These are phyloP conservation scores for Chaetomium olivaceum DNA, from an alignment of 2,329 filamentous ascomycete species.

Conservation along the genomic window DNA sequence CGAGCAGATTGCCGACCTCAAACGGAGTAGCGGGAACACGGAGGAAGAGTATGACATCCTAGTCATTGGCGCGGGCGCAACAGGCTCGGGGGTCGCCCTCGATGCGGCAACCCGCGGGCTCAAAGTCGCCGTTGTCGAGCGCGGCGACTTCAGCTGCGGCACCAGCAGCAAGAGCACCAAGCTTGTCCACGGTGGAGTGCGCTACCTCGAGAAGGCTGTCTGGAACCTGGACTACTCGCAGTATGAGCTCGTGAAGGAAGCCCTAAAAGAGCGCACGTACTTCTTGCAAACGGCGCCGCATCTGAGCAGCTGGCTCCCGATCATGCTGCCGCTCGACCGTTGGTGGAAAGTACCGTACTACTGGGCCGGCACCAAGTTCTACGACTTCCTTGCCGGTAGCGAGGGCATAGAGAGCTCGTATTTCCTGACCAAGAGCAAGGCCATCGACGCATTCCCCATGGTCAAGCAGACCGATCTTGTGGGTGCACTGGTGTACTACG, in stretches of 20 bases:
- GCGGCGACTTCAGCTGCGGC: conserved; percentile 79
- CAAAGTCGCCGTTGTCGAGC: conserved; percentile 77
- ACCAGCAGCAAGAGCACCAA: conserved; percentile 88
- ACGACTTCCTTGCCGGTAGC: conserved; percentile 77
- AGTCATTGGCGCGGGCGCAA: conserved; percentile 77
- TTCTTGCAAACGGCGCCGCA: conserved; percentile 83
- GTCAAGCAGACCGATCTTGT: conserved; percentile 71
- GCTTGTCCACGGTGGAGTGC: conserved; percentile 80
- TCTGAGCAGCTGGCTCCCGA: conserved; percentile 77
- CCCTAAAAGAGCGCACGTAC: conserved; percentile 77
- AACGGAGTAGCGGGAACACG: conserved; percentile 41
- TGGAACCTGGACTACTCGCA: conserved; percentile 84
- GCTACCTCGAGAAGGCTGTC: conserved; percentile 83
- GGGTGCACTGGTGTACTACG: conserved; percentile 81
- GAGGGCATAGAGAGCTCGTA: conserved; percentile 84
- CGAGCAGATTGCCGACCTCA: conserved; percentile 64
- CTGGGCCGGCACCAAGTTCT: conserved; percentile 71
- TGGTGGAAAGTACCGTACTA: conserved; percentile 83
- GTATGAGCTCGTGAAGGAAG: conserved; percentile 78
- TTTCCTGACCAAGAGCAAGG: conserved; percentile 75
- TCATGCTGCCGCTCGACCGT: conserved; percentile 78
- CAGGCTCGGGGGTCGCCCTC: conserved; percentile 76
- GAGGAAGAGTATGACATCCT: conserved; percentile 70
- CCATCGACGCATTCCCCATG: conserved; percentile 76
- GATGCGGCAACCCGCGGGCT: conserved; percentile 78